Evolutionary conservation across 2,329 filamentous ascomycete species (phyloP), one percentile per base, ranked within the genome.

Genomic region (Botrytis paeoniae): DNA sequence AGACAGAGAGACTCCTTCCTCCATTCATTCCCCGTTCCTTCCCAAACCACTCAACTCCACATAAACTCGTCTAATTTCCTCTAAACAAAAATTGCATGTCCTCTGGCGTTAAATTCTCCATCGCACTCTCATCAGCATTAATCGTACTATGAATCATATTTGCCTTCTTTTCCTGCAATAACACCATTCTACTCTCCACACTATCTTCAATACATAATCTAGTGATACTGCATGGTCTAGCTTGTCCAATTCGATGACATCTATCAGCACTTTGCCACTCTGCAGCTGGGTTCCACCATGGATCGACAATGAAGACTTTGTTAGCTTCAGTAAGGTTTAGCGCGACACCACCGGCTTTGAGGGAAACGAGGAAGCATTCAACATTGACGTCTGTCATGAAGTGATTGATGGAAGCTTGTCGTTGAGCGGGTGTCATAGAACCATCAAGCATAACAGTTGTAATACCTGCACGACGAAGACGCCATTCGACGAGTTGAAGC

Each of bases 261-360:
- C 93, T 89, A 81, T 99, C 96, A 4, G 96, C 96, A 75, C 93
- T 96, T 83, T 99, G 96, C 96, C 96, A 99, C 84, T 99, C 96
- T 0, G 95, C 95, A n/a, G 95, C 95, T n/a, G 96, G 96, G 78
- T 98, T 98, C 96, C 96, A 99, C 96, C 96, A 98, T 86, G 96
- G 96, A 79, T 99, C 96, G 73, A 98, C 91, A 75, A 98, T 98
- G 82, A 97, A 98, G 16, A 99, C 96, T 66, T 93, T 88, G 3
- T 93, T 97, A 0, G 96, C 96, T 82, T 99, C 96, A 0, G 95
- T 98, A 74, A 99, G 84, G 80, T 99, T 99, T 75, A 99, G 85
- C 0, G 96, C 96, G 0, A 99, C 96, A 80, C 96, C 96, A 59
- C 96, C 96, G 10, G 96, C 96, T 83, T 98, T 98, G 74, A 99